Evolutionary conservation across 1,139 yeast species (phyloP), one percentile per base, ranked within the genome.

Genomic region (Blastobotrys buckinghamii): DNA sequence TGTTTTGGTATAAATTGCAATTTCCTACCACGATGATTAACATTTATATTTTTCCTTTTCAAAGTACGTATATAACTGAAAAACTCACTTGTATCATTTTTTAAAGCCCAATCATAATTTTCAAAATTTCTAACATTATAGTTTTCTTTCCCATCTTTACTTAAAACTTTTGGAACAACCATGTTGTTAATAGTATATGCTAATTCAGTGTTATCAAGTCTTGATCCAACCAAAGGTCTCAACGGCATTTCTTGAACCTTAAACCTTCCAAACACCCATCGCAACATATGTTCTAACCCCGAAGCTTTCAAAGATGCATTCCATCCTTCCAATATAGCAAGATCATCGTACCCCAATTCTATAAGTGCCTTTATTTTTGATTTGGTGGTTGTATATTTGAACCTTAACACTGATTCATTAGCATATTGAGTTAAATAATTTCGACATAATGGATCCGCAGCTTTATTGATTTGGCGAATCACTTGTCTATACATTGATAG

Each of bases 161-260:
- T n/a, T n/a, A n/a, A n/a, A n/a, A n/a, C n/a, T n/a, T n/a, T n/a
- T n/a, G 62, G 62, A 5, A 52, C 44, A 15, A 33, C 49, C 48
- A 60, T 42, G 32, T 56, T 53, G 44, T 44, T 50, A 12, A 58
- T 43, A 15, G 37, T 44, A 44, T 33, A 52, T 8, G 50, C 47
- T 17, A 50, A 34, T 1, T 49, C 42, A 24, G 15, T 8, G 8
- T 48, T 54, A 12, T 44, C 48, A 37, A 49, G 36, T 16, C 54
- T 50, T n/a, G 37, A 42, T 12, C 50, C 52, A 27, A 49, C 50
- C 8, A 55, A 40, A 29, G 47, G 42, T 15, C 40, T 48, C 39
- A 55, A 39, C 1, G 63, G 62, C 15, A 53, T 49, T 34, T 60
- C 62, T 6, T 42, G 37, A 32, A 52, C 46, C 26, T 48, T 39